phyloP scores from a whole-genome alignment of 2,329 filamentous ascomycete species.

The Pseudogymnoascus sp. region DNA sequence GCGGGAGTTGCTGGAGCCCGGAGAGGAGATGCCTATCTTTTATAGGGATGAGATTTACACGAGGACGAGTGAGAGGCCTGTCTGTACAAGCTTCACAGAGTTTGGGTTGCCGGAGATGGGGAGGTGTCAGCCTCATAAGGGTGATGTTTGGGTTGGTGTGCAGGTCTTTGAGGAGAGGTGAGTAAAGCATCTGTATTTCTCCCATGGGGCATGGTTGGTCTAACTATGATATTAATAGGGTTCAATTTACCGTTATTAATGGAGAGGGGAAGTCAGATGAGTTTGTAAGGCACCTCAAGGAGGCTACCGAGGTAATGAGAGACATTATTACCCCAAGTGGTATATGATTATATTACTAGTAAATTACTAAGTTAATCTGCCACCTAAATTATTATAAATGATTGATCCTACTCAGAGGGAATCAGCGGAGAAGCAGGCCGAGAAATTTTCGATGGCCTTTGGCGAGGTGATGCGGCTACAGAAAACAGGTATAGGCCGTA shows the following conservation, averaged over 20 bases:
- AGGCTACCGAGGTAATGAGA: background rate
- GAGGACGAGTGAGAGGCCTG: background rate
- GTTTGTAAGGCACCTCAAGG: background rate
- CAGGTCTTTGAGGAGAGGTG: background rate
- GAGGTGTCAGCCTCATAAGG: background rate
- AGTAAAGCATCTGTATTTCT: background rate
- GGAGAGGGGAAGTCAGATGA: background rate
- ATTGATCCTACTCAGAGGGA: no score
- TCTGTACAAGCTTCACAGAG: background rate
- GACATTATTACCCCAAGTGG: background rate
- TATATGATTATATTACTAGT: background rate
- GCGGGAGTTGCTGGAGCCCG: slow-evolving; percentile 77
- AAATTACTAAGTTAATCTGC: no score
- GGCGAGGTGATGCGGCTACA: no score
- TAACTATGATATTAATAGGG: background rate
- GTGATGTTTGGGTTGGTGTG: background rate
- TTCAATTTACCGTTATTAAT: background rate
- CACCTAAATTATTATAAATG: no score
- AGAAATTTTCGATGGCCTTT: no score
- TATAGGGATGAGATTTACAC: slow-evolving; percentile 55
- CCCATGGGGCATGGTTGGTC: background rate
- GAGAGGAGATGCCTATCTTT: slow-evolving; percentile 71
- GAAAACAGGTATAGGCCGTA: no score
- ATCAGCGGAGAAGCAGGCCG: no score
- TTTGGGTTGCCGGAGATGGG: background rate